Evolutionary conservation across 345 rosid species (phyloP).

Genomic region (Reutealis trisperma): DNA sequence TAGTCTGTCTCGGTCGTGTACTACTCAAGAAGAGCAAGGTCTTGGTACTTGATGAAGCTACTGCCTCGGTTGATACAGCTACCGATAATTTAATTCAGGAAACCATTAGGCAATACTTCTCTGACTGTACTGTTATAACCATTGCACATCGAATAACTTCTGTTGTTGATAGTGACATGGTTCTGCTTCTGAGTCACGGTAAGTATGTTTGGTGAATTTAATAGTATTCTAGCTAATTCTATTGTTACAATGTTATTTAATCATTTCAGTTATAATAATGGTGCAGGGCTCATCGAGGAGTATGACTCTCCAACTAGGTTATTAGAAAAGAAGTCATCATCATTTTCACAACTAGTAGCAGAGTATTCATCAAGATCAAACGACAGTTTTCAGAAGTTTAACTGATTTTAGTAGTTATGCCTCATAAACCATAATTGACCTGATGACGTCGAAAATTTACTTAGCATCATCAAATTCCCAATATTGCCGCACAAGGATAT

Average conservation of each 20-base stretch:
- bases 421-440: not conserved
- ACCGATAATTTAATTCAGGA: constrained; percentile 84
- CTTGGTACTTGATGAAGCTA: constrained; percentile 87
- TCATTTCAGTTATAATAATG: not conserved
- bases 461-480: not conserved
- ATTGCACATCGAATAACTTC: constrained; percentile 88
- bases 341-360: constrained; percentile 71
- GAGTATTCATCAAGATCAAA: constrained; percentile 69
- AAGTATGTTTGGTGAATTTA: constrained; percentile 13
- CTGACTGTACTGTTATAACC: constrained; percentile 68
- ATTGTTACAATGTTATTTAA: not conserved
- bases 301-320: constrained; percentile 60
- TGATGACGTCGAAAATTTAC: constrained; percentile 5
- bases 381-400: constrained; percentile 38
- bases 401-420: not conserved
- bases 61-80: constrained; percentile 85
- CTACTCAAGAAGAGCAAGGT: constrained; percentile 76
- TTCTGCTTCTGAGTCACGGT: constrained; percentile 74
- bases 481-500: not conserved
- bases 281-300: constrained; percentile 69
- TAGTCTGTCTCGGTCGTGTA: constrained; percentile 80
- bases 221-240: not conserved
- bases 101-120: constrained; percentile 63
- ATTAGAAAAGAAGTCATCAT: constrained; percentile 60
- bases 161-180: constrained; percentile 79